Evolutionary conservation across 331 rosid species (phyloP).

Genomic region (Acacia concinna): DNA sequence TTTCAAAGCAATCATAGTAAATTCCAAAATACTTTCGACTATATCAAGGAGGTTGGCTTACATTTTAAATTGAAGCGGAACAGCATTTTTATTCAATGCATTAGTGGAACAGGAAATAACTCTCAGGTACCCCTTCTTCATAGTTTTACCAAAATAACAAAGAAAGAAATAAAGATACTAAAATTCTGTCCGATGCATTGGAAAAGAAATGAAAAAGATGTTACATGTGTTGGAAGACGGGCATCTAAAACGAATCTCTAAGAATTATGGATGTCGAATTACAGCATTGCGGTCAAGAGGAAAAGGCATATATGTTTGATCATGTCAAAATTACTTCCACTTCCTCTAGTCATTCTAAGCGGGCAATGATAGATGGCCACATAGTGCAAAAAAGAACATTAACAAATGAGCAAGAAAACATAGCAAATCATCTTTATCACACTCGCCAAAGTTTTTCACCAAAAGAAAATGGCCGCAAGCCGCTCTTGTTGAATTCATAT

Average conservation of each 20-base stretch:
- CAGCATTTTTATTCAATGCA: not conserved
- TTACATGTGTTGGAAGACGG: constrained; percentile 19
- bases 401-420: not conserved
- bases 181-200: not conserved
- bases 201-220: not conserved
- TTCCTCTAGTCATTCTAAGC: not conserved
- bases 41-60: not conserved
- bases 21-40: not conserved
- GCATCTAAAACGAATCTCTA: not conserved
- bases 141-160: not conserved
- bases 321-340: not conserved
- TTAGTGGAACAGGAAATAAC: not conserved
- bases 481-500: not conserved
- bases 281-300: not conserved
- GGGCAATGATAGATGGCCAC: not conserved
- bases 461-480: not conserved
- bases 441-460: not conserved
- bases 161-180: not conserved
- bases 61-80: constrained; percentile 9
- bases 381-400: not conserved
- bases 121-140: not conserved
- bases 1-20: not conserved
- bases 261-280: not conserved
- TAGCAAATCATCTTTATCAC: not conserved
- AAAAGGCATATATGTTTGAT: not conserved